These are phyloP conservation scores for Colletotrichum filicis DNA, from an alignment of 2,329 filamentous ascomycete genomes.

Conservation along the genomic window DNA sequence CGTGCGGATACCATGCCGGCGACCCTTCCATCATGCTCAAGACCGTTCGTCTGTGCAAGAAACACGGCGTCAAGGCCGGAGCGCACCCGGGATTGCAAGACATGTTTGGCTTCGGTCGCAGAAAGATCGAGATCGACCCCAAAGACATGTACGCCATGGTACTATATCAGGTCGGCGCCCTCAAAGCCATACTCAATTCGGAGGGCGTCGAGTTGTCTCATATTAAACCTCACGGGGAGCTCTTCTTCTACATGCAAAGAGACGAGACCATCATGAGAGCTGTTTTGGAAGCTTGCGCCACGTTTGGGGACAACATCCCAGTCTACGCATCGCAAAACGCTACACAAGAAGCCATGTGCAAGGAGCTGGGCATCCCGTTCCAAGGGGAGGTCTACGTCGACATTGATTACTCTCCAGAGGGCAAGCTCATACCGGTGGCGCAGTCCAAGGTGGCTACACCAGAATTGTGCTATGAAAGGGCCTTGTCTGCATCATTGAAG, in stretches of 20 bases:
- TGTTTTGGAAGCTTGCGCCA: constrained; percentile 41
- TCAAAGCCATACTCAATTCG: constrained; percentile 67
- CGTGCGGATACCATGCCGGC: constrained; percentile 69
- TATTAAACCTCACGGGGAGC: constrained; percentile 62
- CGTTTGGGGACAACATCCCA: constrained; percentile 40
- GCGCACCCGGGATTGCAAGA: constrained; percentile 75
- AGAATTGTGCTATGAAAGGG: constrained; percentile 29
- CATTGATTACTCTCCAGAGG: constrained; percentile 39
- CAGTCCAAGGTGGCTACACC: constrained; percentile 28
- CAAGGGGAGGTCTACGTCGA: constrained; percentile 38
- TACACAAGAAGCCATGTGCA: constrained; percentile 31
- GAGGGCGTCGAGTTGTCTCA: constrained; percentile 68
- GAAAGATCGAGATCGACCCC: constrained; percentile 68
- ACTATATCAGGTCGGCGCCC: constrained; percentile 72
- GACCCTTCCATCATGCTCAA: constrained; percentile 74
- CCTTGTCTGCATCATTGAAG: neutral
- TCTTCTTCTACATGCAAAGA: constrained; percentile 56
- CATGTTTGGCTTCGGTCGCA: constrained; percentile 71
- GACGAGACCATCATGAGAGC: constrained; percentile 42
- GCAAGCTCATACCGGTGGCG: constrained; percentile 27
- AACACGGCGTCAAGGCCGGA: constrained; percentile 65
- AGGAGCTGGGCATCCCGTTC: constrained; percentile 34
- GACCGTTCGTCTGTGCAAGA: constrained; percentile 68
- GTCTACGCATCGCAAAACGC: constrained; percentile 40
- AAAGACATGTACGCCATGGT: constrained; percentile 68